phyloP scores from a whole-genome alignment of 2,329 filamentous ascomycete genomes.

The Decorospora gaudefroyi region DNA sequence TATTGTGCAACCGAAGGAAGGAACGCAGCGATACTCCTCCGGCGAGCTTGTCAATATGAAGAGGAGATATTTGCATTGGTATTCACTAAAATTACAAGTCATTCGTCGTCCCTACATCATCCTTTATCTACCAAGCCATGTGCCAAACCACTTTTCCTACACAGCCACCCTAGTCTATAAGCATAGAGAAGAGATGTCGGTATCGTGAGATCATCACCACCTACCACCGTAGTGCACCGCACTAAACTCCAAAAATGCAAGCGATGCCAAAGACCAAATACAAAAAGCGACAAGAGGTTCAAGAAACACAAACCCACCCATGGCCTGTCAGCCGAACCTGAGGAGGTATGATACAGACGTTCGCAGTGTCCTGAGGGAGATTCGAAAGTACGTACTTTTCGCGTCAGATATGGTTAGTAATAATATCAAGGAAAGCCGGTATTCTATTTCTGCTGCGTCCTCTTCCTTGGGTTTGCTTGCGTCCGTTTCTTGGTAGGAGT shows the following conservation, averaged over 20 bases:
- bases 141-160: neutral
- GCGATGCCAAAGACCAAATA: neutral
- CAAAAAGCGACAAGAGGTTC: too few species aligned
- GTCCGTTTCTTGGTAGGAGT: constrained; percentile 53
- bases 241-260: neutral
- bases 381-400: constrained; percentile 3
- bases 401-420: neutral
- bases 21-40: neutral
- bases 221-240: too few species aligned
- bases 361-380: constrained; percentile 1
- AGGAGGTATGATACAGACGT: constrained; percentile 2
- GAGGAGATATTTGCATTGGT: constrained; percentile 19
- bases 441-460: constrained; percentile 6
- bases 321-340: neutral
- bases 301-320: neutral
- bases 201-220: too few species aligned
- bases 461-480: constrained; percentile 51
- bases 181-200: too few species aligned
- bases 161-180: neutral
- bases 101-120: constrained; percentile 11
- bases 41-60: too few species aligned
- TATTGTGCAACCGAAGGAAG: neutral
- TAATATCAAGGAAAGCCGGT: neutral
- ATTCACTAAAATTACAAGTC: constrained; percentile 14
- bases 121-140: neutral